A percentile compares a stretch with the other conserved stretches of the same genome.
Conservation (phyloP, 768 basidiomycete genomes). For the Scleroderma citrinum region DNA sequence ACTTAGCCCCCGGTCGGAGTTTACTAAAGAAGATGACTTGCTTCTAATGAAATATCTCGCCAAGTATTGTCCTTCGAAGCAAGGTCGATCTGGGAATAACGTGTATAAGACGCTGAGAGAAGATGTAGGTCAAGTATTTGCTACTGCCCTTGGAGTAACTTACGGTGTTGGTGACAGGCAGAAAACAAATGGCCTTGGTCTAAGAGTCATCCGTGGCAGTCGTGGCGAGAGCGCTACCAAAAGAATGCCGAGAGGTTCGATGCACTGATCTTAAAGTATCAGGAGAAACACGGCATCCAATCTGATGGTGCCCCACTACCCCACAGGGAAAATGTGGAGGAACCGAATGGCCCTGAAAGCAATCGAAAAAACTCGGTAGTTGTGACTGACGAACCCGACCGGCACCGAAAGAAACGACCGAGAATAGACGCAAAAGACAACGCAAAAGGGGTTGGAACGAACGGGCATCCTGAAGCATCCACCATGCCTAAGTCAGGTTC, state of each 20-base stretch:
- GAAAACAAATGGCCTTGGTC: constrained; percentile 46
- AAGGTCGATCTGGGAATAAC: constrained; percentile 41
- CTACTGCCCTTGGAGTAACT: background rate
- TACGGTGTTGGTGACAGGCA: constrained; percentile 24
- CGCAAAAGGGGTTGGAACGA: background rate
- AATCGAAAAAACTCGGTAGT: too few species aligned
- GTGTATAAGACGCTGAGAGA: constrained; percentile 39
- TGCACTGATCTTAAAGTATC: constrained; percentile 34
- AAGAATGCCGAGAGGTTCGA: constrained; percentile 41
- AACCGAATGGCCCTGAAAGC: too few species aligned
- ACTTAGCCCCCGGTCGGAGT: constrained; percentile 23
- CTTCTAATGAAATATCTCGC: constrained; percentile 45
- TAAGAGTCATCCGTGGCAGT: constrained; percentile 47
- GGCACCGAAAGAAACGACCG: background rate
- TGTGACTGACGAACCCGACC: too few species aligned
- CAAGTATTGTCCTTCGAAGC: constrained; percentile 33
- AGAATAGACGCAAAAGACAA: background rate
- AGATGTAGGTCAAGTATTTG: constrained; percentile 36
- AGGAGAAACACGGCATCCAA: constrained; percentile 22
- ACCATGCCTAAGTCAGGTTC: background rate
- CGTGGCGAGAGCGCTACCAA: constrained; percentile 59
- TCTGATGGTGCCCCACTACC: background rate
- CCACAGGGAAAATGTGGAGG: background rate
- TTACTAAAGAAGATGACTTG: constrained; percentile 35
- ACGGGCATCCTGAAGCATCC: background rate